phyloP scores from a whole-genome alignment of 768 basidiomycete genomes.

The Tricholoma hemisulphureum region DNA sequence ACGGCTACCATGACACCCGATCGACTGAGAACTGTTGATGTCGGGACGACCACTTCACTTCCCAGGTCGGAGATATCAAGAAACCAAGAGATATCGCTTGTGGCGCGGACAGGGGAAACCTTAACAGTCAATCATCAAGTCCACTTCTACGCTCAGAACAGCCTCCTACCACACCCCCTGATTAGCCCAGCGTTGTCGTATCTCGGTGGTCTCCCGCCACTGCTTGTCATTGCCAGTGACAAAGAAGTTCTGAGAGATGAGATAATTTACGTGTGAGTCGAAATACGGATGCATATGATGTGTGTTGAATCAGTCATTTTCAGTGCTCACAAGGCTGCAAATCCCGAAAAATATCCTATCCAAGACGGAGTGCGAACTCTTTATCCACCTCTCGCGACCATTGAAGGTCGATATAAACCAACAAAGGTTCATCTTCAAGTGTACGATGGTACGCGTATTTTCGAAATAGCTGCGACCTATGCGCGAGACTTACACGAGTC shows the following conservation, averaged over 20 bases:
- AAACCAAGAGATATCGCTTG: conserved; percentile 46
- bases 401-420: conserved; percentile 51
- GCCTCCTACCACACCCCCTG: conserved; percentile 71
- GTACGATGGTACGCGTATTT: conserved; percentile 69
- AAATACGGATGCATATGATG: not conserved
- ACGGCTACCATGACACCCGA: conserved; percentile 17
- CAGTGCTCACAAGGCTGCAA: conserved; percentile 89
- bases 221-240: conserved; percentile 82
- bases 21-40: conserved; percentile 36
- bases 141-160: conserved; percentile 85
- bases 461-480: not conserved
- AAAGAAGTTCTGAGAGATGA: conserved; percentile 93
- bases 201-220: conserved; percentile 87
- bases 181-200: conserved; percentile 80
- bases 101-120: conserved; percentile 48
- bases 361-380: conserved; percentile 43
- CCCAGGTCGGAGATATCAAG: conserved; percentile 36
- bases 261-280: conserved; percentile 75
- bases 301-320: conserved; percentile 1
- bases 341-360: conserved; percentile 67
- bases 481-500: conserved; percentile 19
- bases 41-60: conserved; percentile 47
- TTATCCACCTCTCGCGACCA: conserved; percentile 56
- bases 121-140: conserved; percentile 66
- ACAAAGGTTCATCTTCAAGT: conserved; percentile 91